Base-by-base conservation (phyloP, 805 yeast species). In the Myxozyma monticola region DNA sequence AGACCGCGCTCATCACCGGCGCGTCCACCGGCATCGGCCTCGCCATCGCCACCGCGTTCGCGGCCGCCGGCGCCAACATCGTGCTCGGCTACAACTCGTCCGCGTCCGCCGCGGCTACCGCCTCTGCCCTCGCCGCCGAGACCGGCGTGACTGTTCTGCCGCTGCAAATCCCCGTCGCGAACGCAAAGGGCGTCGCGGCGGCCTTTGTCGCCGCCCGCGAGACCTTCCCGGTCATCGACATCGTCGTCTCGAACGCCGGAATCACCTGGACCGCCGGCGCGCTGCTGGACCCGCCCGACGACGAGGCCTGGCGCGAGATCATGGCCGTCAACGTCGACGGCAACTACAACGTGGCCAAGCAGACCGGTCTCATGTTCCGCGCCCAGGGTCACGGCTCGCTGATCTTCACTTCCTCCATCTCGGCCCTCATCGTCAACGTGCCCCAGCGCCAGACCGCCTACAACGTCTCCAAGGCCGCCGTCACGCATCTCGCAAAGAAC, bases 81-180 rank as follows among this genome's bases (percentile, higher is more conserved):
- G 67, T 69, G 48, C 64, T 52, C 15, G 55, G 54, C 30, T 59
- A 59, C 47, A 80, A 78, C 66, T 71, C 79, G 47, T 76, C 75
- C 57, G 79, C 84, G 3, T 37, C 48, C 29, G 78, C 85, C 14
- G 79, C 76, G 39, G 81, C 75, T 42, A 77, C 77, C 59, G 88
- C 88, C 14, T 75, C 74, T 59, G 71, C 65, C 17, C 71, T 85
- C 14, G 71, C 81, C n/a, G 61, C 73, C 37, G 77, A 75, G 51
- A 83, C 85, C 65, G 79, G 80, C 8, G 82, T 83, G 55, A 75
- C 71, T 59, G 77, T 75, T 50, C 76, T 73, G 60, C 89, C 91
- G 10, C 76, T 82, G 73, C 75, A 79, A 68, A 80, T 82, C 62
- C 74, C 77, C 41, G 75, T 84, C 42, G 68, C 78, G 42, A 77